Percentiles rank a stretch among this genome's conserved stretches.
phyloP scores from a whole-genome alignment of 139 green algal genomes.

The Chlamydomonas incerta region DNA sequence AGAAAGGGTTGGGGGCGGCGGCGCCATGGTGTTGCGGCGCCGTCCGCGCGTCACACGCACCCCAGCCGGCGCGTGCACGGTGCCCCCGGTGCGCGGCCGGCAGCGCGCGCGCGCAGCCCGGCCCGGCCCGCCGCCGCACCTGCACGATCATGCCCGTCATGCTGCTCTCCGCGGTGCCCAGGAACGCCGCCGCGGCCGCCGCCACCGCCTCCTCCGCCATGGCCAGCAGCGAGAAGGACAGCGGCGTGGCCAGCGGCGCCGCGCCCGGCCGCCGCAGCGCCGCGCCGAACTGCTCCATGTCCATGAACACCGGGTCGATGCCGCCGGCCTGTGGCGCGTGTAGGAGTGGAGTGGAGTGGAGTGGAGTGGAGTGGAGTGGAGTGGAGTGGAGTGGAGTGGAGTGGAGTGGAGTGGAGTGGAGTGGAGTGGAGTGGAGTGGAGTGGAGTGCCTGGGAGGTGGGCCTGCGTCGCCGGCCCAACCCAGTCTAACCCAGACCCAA shows the following conservation, averaged over 20 bases:
- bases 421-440: too few relatives aligned
- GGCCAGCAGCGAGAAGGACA: neutral
- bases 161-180: neutral
- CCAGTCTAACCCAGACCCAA: too few relatives aligned
- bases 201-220: neutral
- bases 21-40: too few relatives aligned
- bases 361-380: neutral
- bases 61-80: too few relatives aligned
- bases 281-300: neutral
- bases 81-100: neutral
- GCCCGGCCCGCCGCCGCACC: neutral
- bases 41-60: too few relatives aligned
- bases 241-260: neutral
- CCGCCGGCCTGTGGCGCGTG: neutral
- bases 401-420: too few relatives aligned
- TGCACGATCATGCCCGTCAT: slow-evolving; percentile 1
- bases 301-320: neutral
- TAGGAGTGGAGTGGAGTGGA: neutral
- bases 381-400: too few relatives aligned
- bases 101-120: too few relatives aligned
- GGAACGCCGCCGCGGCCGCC: neutral
- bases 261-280: neutral
- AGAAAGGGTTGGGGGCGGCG: too few relatives aligned
- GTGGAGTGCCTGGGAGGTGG: too few relatives aligned
- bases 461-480: too few relatives aligned